Evolutionary conservation across 1,284 basidiomycete genomes (phyloP).

Genomic region (Ustilago xerochloae): DNA sequence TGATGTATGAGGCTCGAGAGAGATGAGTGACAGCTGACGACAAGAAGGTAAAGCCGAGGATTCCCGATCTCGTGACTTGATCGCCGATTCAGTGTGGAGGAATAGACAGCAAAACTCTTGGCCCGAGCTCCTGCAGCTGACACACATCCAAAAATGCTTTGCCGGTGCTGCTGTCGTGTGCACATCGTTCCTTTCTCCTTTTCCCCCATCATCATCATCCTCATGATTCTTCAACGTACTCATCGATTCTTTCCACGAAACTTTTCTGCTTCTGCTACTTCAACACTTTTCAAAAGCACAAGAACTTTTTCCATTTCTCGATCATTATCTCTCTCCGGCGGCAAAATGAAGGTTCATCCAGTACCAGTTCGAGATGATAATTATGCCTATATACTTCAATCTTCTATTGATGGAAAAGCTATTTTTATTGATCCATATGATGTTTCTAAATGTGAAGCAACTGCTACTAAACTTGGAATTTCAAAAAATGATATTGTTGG

Average conservation of each 20-base stretch:
- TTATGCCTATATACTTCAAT: constrained; percentile 65
- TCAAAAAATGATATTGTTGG: constrained; percentile 69
- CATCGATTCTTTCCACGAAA: background rate
- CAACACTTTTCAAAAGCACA: background rate
- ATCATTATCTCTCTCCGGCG: background rate
- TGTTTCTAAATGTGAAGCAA: constrained; percentile 78
- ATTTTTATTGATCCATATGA: constrained; percentile 79
- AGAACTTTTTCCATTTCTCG: background rate
- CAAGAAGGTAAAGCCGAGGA: no score
- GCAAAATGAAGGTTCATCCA: constrained; percentile 65
- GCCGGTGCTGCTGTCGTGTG: constrained; percentile 8
- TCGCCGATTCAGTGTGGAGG: constrained; percentile 1
- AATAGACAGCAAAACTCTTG: background rate
- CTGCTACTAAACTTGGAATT: constrained; percentile 75
- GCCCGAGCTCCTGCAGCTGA: constrained; percentile 11
- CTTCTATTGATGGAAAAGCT: constrained; percentile 49
- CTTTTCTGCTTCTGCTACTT: background rate
- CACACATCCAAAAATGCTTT: background rate
- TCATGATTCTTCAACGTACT: background rate
- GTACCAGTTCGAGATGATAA: constrained; percentile 68
- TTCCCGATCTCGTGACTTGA: background rate
- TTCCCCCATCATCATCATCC: background rate
- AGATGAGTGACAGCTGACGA: background rate
- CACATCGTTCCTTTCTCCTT: background rate
- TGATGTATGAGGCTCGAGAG: background rate